Evolutionary conservation across 2,329 filamentous ascomycete genomes (phyloP), one percentile per base, ranked within the genome.

Genomic region (Penicillium sp.): DNA sequence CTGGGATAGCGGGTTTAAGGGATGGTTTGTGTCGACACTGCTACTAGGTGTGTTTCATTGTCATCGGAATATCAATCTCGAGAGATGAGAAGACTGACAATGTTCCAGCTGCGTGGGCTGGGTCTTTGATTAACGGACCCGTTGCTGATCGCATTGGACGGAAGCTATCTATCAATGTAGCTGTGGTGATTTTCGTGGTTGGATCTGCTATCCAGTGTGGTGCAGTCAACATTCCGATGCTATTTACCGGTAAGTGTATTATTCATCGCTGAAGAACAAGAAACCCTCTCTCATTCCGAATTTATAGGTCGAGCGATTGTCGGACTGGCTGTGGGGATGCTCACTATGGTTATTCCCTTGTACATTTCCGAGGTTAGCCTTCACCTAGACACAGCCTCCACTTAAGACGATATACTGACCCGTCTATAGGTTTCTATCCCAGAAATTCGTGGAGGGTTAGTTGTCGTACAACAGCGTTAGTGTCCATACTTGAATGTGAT

Each of bases 1-100:
- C 53, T 59, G 74, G 0, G 80, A 84, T 60, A 80, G 76, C 61
- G 69, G 78, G 12, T 83, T 83, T 72, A 83, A 84, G 62, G 83
- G 82, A 35, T 85, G 83, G 82, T 83, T 85, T 56, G 81, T 84
- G 1, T 83, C 83, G 6, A 82, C 79, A 2, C 71, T 85, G 4
- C 69, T 83, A 10, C 72, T 85, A 0, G 72, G 76, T 78, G 65
- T 58, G 72, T 68, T 45, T 4, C 12, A 22, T 22, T 17, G 19
- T 4, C 2, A 8, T 24, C 13, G 7, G 19, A 53, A 3, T 17
- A 0, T 10, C 12, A 33, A 26, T 28, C 9, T n/a, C 2, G 10
- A 2, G 13, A 24, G 26, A 7, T 10, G 12, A 22, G 12, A 10
- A 40, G 10, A 28, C 33, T 53, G 15, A 53, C 50, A 8, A 26